phyloP scores from a whole-genome alignment of 257 asterid species.

The Primulina tabacum region DNA sequence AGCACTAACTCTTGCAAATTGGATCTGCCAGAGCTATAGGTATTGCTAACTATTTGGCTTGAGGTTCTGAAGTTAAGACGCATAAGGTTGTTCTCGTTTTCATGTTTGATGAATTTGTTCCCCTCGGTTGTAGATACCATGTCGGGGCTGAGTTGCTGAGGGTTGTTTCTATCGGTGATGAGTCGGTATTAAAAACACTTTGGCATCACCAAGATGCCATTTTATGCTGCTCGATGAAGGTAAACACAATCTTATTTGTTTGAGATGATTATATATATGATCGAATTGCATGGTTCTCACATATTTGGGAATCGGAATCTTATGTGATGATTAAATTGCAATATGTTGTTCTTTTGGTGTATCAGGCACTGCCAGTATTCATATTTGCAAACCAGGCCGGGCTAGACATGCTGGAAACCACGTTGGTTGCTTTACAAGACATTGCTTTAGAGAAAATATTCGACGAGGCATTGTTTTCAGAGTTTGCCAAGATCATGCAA shows the following conservation, averaged over 20 bases:
- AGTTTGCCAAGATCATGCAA: conserved; percentile 86
- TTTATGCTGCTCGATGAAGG: conserved; percentile 94
- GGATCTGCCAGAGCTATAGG: conserved; percentile 98
- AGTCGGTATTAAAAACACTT: conserved; percentile 67
- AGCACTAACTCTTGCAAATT: conserved; percentile 83
- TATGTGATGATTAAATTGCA: background rate
- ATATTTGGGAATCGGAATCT: background rate
- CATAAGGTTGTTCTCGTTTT: background rate
- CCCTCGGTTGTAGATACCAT: conserved; percentile 52
- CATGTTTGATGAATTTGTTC: conserved; percentile 10
- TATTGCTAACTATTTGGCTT: conserved; percentile 10
- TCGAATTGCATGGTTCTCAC: background rate
- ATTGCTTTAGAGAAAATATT: conserved; percentile 78
- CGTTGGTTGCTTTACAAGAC: conserved; percentile 85
- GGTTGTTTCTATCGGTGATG: conserved; percentile 48
- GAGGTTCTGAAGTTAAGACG: background rate
- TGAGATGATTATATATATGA: background rate
- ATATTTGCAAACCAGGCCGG: conserved; percentile 93
- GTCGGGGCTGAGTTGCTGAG: conserved; percentile 67
- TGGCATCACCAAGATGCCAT: conserved; percentile 98
- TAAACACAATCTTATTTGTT: conserved; percentile 21
- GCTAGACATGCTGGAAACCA: conserved; percentile 91
- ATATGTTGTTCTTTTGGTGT: conserved; percentile 3
- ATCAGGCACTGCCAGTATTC: conserved; percentile 79
- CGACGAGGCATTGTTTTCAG: conserved; percentile 74